These are phyloP conservation scores for Microsporum ferrugineum DNA, from an alignment of 2,329 filamentous ascomycete genomes.

Conservation along the genomic window DNA sequence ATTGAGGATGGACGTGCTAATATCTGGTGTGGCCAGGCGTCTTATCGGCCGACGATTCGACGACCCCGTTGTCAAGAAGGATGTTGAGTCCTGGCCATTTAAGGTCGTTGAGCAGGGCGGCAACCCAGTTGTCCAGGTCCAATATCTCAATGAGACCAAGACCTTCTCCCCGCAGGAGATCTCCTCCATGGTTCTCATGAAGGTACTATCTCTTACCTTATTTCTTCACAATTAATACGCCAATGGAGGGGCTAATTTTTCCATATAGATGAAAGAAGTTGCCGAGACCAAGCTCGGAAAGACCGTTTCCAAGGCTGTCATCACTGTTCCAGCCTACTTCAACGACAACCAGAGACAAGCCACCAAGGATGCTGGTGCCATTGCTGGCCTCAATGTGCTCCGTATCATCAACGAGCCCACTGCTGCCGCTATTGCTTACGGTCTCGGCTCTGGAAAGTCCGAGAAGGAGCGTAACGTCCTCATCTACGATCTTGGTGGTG, in stretches of 20 bases:
- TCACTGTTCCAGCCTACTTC: constrained; percentile 99
- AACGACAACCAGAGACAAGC: constrained; percentile 99
- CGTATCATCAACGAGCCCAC: constrained; percentile 99
- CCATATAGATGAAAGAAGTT: constrained; percentile 86
- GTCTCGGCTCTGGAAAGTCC: constrained; percentile 87
- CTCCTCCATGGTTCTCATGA: constrained; percentile 95
- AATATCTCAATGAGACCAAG: constrained; percentile 93
- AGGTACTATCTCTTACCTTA: constrained; percentile 47
- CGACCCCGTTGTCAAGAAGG: constrained; percentile 96
- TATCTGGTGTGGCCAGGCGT: constrained; percentile 49
- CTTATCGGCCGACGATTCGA: constrained; percentile 93
- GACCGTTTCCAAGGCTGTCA: constrained; percentile 98
- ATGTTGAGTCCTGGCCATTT: constrained; percentile 98
- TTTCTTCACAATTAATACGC: not conserved
- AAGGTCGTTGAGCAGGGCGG: constrained; percentile 85
- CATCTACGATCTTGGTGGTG: constrained; percentile 99
- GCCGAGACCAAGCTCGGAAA: constrained; percentile 96
- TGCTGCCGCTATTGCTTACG: constrained; percentile 94
- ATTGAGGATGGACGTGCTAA: constrained; percentile 3
- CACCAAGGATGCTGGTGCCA: constrained; percentile 98
- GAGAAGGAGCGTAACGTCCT: constrained; percentile 98
- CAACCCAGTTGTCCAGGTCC: constrained; percentile 84
- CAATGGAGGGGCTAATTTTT: not conserved
- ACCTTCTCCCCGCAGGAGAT: constrained; percentile 96
- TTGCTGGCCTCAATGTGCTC: constrained; percentile 92